Percentiles rank a stretch among this genome's conserved stretches.
These are phyloP conservation scores for Boletus subparvulus DNA, from an alignment of 768 basidiomycete genomes.

Conservation along the genomic window DNA sequence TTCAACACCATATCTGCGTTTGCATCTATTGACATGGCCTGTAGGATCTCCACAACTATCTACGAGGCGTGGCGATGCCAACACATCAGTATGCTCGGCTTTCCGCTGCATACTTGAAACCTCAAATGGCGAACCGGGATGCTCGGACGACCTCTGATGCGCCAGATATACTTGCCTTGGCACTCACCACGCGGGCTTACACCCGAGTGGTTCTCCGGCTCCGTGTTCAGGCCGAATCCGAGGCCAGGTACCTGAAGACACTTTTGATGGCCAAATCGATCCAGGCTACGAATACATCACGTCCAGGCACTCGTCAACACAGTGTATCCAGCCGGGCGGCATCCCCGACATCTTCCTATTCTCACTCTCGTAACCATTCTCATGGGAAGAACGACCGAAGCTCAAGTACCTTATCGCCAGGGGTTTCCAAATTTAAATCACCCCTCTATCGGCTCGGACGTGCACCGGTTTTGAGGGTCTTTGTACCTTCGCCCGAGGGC, in stretches of 20 bases:
- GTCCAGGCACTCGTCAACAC: slow-evolving; percentile 35
- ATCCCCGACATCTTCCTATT: slow-evolving; percentile 50
- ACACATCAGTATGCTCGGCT: slow-evolving; percentile 67
- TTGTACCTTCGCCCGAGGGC: slow-evolving; percentile 83
- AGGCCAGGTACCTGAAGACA: slow-evolving; percentile 28
- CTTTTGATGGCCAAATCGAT: slow-evolving; percentile 2
- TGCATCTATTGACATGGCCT: slow-evolving; percentile 8
- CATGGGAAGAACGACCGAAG: slow-evolving; percentile 31
- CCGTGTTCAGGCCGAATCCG: slow-evolving; percentile 75
- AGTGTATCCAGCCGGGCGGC: slow-evolving; percentile 60
- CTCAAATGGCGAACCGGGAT: slow-evolving; percentile 40
- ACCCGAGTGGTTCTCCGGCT: slow-evolving; percentile 78
- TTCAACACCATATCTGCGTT: slow-evolving; percentile 4
- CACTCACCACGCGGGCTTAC: slow-evolving; percentile 70
- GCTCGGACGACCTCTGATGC: slow-evolving; percentile 40
- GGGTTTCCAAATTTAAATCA: slow-evolving; percentile 50
- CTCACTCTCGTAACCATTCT: slow-evolving; percentile 40
- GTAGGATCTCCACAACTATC: slow-evolving; percentile 77
- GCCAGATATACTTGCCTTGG: slow-evolving; percentile 49
- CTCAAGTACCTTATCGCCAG: slow-evolving; percentile 24
- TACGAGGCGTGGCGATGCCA: slow-evolving; percentile 76
- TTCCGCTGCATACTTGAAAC: slow-evolving; percentile 57
- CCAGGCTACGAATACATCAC: not conserved
- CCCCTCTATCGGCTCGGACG: slow-evolving; percentile 70
- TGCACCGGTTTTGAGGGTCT: slow-evolving; percentile 76